A percentile compares a stretch with the other conserved stretches of the same genome.
Evolutionary conservation across 768 basidiomycete species (phyloP).

Genomic region (Phlebiopsis flavidoalba): DNA sequence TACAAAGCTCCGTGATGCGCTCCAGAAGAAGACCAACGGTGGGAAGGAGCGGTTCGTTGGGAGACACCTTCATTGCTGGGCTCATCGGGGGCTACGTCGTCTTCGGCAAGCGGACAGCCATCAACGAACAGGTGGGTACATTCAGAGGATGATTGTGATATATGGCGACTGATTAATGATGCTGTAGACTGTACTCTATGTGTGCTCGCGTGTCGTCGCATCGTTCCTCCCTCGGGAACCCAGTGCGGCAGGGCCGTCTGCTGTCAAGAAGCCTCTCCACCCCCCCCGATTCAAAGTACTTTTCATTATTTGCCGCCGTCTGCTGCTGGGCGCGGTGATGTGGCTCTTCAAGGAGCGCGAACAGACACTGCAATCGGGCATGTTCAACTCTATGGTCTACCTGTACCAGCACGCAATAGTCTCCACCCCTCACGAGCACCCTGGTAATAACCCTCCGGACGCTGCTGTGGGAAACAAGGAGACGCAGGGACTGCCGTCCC

Average conservation of each 20-base stretch:
- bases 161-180: background rate
- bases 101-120: slow-evolving; percentile 80
- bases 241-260: slow-evolving; percentile 32
- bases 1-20: slow-evolving; percentile 80
- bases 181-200: slow-evolving; percentile 89
- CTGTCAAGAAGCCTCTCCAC: slow-evolving; percentile 55
- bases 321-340: slow-evolving; percentile 97
- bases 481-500: slow-evolving; percentile 16
- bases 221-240: slow-evolving; percentile 83
- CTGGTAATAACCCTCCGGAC: slow-evolving; percentile 84
- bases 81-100: slow-evolving; percentile 87
- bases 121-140: slow-evolving; percentile 81
- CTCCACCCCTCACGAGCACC: slow-evolving; percentile 76
- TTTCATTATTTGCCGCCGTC: slow-evolving; percentile 81
- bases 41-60: slow-evolving; percentile 73
- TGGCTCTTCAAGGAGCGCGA: slow-evolving; percentile 86
- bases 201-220: slow-evolving; percentile 87
- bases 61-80: slow-evolving; percentile 94
- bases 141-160: background rate
- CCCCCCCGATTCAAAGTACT: slow-evolving; percentile 81
- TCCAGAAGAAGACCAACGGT: slow-evolving; percentile 76
- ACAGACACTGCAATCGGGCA: slow-evolving; percentile 92
- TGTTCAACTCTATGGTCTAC: slow-evolving; percentile 96
- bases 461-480: slow-evolving; percentile 86
- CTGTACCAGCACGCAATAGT: slow-evolving; percentile 95